Evolutionary conservation across 139 green algal species (phyloP), one percentile per base, ranked within the genome.

Genomic region (Monoraphidium neglectum): DNA sequence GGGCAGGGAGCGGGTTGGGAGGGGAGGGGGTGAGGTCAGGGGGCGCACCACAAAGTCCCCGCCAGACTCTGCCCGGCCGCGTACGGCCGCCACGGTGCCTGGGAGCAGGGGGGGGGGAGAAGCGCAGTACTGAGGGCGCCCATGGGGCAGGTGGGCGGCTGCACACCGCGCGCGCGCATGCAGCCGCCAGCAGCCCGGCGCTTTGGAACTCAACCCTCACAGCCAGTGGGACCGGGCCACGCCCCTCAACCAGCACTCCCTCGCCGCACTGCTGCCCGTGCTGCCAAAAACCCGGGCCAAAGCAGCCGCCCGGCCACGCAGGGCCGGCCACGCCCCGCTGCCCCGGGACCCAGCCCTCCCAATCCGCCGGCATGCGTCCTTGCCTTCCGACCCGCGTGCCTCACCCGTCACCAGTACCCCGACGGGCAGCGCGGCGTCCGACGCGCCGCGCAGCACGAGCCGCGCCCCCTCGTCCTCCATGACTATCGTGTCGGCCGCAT

Each of bases 391-490:
- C 21, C 21, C 18, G 21, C 18, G 51, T 60, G 51, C 51, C 18
- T 49, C 33, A 63, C 77, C 72, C 1, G 47, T 67, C 24, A 78
- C 30, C 38, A 72, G 26, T 4, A 21, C 15, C 24, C 59, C 35
- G 10, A 72, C 62, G 8, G 62, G 32, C 62, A 69, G 35, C 21
- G 18, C 62, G 28, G 57, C 8, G 28, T 65, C 28, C 57, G 28
- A 65, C 10, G n/a, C 28, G 28, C 10, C 57, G 57, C 57, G 64
- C 64, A 70, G 84, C 35, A 64, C 69, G 75, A 99, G 91, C 38
- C 96, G 86, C 0, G 93, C 96, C 2, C 89, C 87, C 72, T 98
- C 95, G 67, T 99, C 96, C 80, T 99, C 96, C 61, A 99, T 70
- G 1, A 98, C 81, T 16, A 98, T 49, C 18, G 28, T 77, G 85